Conservation (phyloP, 1,139 yeast genomes). For the Sugiyamaella grinbergsii region DNA sequence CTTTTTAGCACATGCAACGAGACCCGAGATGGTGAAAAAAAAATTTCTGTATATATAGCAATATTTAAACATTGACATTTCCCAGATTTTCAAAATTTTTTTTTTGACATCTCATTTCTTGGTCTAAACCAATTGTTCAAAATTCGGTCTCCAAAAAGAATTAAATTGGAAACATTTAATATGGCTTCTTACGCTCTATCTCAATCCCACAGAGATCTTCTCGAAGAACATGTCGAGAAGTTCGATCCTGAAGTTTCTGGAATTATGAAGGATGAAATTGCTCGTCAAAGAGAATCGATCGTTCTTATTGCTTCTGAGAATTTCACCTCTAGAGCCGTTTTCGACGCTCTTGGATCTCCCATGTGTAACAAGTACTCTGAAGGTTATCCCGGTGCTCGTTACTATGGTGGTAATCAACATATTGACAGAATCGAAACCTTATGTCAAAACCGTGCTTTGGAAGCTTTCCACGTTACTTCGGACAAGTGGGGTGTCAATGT, state of each 20-base stretch:
- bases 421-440: slow-evolving; percentile 87
- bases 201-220: slow-evolving; percentile 40
- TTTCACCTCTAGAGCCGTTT: slow-evolving; percentile 91
- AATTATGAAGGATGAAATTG: slow-evolving; percentile 70
- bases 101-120: not conserved
- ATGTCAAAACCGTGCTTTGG: slow-evolving; percentile 89
- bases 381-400: slow-evolving; percentile 97
- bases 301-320: slow-evolving; percentile 94
- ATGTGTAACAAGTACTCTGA: slow-evolving; percentile 99
- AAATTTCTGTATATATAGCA: not conserved
- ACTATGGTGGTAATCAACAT: slow-evolving; percentile 95
- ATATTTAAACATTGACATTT: not conserved
- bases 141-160: slow-evolving; percentile 23
- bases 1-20: not conserved
- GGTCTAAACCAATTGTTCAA: slow-evolving; percentile 12
- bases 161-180: slow-evolving; percentile 20
- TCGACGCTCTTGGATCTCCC: slow-evolving; percentile 91
- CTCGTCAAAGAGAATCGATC: slow-evolving; percentile 85
- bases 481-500: slow-evolving; percentile 95
- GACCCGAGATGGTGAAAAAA: not conserved
- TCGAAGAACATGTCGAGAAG: slow-evolving; percentile 44
- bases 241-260: slow-evolving; percentile 86
- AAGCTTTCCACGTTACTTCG: slow-evolving; percentile 75
- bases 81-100: too few species aligned
- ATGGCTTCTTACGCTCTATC: slow-evolving; percentile 41